phyloP scores from a whole-genome alignment of 306 rosid genomes.

The Pterocarpus santalinus region DNA sequence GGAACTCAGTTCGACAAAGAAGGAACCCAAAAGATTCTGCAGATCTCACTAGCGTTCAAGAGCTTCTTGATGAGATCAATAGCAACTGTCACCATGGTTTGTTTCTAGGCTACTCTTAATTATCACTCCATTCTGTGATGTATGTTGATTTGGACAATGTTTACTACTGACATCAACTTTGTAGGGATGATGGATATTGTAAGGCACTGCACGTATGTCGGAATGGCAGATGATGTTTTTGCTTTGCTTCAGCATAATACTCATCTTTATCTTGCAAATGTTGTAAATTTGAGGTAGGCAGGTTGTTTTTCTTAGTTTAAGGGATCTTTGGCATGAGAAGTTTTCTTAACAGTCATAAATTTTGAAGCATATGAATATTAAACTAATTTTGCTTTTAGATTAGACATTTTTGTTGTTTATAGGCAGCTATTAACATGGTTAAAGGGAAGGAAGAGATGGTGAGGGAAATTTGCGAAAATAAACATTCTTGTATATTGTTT shows the following conservation, averaged over 20 bases:
- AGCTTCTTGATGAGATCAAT: slow-evolving; percentile 79
- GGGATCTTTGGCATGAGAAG: background rate
- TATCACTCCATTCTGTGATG: slow-evolving; percentile 25
- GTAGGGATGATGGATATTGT: slow-evolving; percentile 85
- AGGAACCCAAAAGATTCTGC: slow-evolving; percentile 81
- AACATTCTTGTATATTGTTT: background rate
- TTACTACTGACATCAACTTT: slow-evolving; percentile 39
- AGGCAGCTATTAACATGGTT: background rate
- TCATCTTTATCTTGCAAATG: slow-evolving; percentile 91
- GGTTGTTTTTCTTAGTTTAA: slow-evolving; percentile 43
- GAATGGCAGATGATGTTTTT: slow-evolving; percentile 93
- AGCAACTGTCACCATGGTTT: slow-evolving; percentile 75
- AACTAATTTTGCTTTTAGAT: slow-evolving; percentile 13
- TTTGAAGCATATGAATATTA: slow-evolving; percentile 11
- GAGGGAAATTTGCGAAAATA: background rate
- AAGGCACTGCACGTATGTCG: slow-evolving; percentile 84
- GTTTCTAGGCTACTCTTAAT: slow-evolving; percentile 35
- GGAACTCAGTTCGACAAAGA: slow-evolving; percentile 90
- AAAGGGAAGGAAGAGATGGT: slow-evolving; percentile 13
- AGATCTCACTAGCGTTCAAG: slow-evolving; percentile 80
- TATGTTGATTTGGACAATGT: slow-evolving; percentile 37
- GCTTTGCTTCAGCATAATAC: slow-evolving; percentile 95
- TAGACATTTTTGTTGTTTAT: background rate
- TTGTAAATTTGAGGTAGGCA: slow-evolving; percentile 80
- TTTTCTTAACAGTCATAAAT: background rate